These are phyloP conservation scores for Chionographis japonica DNA, from an alignment of 106 monocot species.

Conservation along the genomic window DNA sequence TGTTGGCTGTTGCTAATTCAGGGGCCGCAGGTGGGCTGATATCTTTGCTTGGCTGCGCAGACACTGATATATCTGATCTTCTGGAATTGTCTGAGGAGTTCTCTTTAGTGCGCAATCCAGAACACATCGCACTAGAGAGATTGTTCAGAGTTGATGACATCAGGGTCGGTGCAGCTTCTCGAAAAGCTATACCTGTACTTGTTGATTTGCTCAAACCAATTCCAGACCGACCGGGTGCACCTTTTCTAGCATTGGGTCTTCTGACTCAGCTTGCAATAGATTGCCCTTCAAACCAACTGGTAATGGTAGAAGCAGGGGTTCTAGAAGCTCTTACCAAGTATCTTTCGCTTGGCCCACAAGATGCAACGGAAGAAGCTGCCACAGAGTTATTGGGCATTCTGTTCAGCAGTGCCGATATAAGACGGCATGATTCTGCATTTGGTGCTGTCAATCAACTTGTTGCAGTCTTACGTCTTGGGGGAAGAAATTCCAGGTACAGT, in stretches of 20 bases:
- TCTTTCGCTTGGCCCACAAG: conserved; percentile 89
- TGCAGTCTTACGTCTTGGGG: conserved; percentile 87
- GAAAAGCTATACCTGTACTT: conserved; percentile 84
- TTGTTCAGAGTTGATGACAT: conserved; percentile 95
- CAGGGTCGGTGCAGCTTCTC: conserved; percentile 65
- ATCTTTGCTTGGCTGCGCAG: conserved; percentile 95
- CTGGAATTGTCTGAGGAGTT: conserved; percentile 81
- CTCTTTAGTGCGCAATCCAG: conserved; percentile 59
- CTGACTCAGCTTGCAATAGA: conserved; percentile 80
- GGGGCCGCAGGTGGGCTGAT: conserved; percentile 75
- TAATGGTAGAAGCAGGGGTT: conserved; percentile 96
- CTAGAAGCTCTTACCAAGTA: conserved; percentile 89
- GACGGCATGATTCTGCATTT: conserved; percentile 72
- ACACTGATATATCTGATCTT: conserved; percentile 78
- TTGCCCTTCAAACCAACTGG: conserved; percentile 59
- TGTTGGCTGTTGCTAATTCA: conserved; percentile 88
- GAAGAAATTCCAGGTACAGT: conserved; percentile 91
- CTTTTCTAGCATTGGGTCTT: conserved; percentile 77
- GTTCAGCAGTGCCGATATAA: conserved; percentile 79
- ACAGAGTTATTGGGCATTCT: conserved; percentile 87
- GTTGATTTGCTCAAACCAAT: conserved; percentile 99
- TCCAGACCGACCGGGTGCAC: conserved; percentile 95
- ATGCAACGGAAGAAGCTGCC: conserved; percentile 91
- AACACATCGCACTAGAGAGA: conserved; percentile 68
- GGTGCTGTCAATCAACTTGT: conserved; percentile 88